phyloP scores from a whole-genome alignment of 257 asterid species.

The Solanum pinnatisectum region DNA sequence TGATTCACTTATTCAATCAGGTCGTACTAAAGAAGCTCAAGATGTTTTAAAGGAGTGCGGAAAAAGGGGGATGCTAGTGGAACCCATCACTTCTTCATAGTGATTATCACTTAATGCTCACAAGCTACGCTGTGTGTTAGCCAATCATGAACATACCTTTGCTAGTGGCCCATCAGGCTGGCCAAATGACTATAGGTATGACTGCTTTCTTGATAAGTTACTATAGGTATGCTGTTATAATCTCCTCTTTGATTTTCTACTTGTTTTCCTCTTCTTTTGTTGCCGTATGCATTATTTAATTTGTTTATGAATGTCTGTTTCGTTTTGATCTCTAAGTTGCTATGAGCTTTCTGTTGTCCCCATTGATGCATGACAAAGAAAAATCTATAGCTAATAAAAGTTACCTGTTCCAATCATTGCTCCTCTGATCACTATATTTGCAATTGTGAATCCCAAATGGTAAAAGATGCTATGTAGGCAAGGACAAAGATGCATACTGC shows the following conservation, averaged over 20 bases:
- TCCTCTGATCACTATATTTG: neutral
- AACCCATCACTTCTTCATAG: conserved; percentile 17
- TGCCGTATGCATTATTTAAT: neutral
- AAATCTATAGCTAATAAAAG: neutral
- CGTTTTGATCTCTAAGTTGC: neutral
- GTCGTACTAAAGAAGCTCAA: conserved; percentile 45
- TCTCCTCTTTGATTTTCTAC: neutral
- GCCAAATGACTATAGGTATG: neutral
- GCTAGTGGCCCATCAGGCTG: neutral
- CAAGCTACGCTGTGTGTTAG: neutral
- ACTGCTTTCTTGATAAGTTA: neutral
- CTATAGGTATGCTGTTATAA: neutral
- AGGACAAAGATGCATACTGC: neutral
- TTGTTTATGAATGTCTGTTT: neutral
- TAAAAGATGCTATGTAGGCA: neutral
- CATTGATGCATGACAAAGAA: neutral
- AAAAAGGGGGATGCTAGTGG: conserved; percentile 38
- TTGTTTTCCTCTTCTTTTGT: neutral
- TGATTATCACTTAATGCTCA: neutral
- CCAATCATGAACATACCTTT: neutral
- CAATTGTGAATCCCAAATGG: neutral
- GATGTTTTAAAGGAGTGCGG: conserved; percentile 36
- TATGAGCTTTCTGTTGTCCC: neutral
- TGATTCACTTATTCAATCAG: conserved; percentile 42
- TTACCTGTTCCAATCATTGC: neutral